Evolutionary conservation across 2,329 filamentous ascomycete species (phyloP), one percentile per base, ranked within the genome.

Genomic region (Huntiella abstrusa): DNA sequence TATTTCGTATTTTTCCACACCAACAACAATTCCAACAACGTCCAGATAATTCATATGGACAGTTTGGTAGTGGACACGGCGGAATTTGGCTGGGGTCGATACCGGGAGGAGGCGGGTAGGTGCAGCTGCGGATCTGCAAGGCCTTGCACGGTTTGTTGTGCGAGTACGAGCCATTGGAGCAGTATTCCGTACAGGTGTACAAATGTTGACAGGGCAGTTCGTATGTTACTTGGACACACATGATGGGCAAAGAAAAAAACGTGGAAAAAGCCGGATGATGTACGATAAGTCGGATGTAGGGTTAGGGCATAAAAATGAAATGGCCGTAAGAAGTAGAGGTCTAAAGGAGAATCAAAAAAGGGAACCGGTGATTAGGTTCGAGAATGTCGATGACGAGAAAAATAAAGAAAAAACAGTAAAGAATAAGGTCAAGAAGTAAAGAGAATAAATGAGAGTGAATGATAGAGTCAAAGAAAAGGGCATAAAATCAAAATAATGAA

Each of bases 21-120:
- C 67, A 71, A 56, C 69, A 72, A 56, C 69, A 72, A 56, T 69
- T 69, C 69, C 69, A 73, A 51, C 56, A 62, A 32, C 69, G 61
- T 48, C 67, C 64, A 49, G 65, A 64, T 41, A 58, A 57, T 56
- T 70, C 67, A 52, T 68, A 72, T 5, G 69, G 67, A 46, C 69
- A 72, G 43, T 60, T 58, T 5, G 62, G 52, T 47, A 70, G 55
- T 39, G 67, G 65, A 52, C 68, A 71, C 49, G 63, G 61, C 41
- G 64, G 62, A 19, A 57, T 49, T 13, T 53, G 52, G 12, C 50
- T 45, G 15, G 49, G 48, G 38, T 59, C 60, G 54, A 64, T 64
- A 51, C 63, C 62, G 4, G 65, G 61, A 13, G 68, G 67, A 13
- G 66, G 65, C 43, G 68, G 67, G 55, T 68, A 68, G 5, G 64